phyloP scores from a whole-genome alignment of 129 eudicot genomes.

The Chrysanthemum seticuspe region DNA sequence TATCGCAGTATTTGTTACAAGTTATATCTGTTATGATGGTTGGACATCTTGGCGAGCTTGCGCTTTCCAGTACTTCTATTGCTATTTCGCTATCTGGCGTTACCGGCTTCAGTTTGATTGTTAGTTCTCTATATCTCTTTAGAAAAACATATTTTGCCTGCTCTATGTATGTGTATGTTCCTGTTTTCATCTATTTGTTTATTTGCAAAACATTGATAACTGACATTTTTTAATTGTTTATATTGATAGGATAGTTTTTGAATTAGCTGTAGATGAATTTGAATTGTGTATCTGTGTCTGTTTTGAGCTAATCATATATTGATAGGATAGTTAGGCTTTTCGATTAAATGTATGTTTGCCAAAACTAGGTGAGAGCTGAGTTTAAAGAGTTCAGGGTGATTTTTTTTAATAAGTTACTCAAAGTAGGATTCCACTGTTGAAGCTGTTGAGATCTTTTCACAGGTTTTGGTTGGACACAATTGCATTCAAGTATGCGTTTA shows the following conservation, averaged over 20 bases:
- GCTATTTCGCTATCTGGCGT: slow-evolving; percentile 61
- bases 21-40: slow-evolving; percentile 57
- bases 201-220: no score
- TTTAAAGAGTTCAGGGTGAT: no score
- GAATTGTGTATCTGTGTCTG: not conserved
- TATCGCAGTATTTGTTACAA: slow-evolving; percentile 48
- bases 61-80: slow-evolving; percentile 64
- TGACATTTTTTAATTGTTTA: not conserved
- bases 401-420: no score
- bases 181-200: not conserved
- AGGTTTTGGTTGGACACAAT: no score
- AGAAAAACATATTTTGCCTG: not conserved
- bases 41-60: slow-evolving; percentile 66
- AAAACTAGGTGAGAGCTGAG: no score
- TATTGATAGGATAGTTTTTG: not conserved
- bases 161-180: not conserved
- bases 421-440: no score
- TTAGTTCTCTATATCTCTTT: slow-evolving; percentile 19
- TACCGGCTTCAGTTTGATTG: slow-evolving; percentile 68
- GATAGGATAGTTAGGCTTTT: no score
- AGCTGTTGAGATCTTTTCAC: no score
- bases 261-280: not conserved
- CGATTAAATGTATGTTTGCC: no score
- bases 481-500: no score
- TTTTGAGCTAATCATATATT: no score